These are phyloP conservation scores for Gigaspora rosea DNA, from an alignment of 192 early-diverging fungal genomes.

Conservation along the genomic window DNA sequence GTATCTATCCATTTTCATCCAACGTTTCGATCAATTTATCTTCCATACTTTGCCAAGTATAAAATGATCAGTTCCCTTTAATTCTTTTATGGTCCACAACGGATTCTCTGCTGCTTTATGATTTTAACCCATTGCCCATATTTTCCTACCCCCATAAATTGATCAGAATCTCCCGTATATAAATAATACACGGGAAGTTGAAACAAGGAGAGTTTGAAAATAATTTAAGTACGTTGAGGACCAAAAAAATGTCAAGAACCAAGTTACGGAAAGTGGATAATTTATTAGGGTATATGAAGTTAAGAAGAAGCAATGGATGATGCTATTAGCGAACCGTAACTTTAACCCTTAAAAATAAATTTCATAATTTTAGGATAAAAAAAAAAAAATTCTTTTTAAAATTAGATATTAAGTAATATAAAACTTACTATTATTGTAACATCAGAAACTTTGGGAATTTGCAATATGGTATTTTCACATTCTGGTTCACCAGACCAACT, in stretches of 20 bases:
- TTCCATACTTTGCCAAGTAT: constrained; percentile 1
- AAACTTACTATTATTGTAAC: constrained; percentile 19
- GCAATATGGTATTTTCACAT: constrained; percentile 10
- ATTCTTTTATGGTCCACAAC: constrained; percentile 9
- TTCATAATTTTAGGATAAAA: not conserved
- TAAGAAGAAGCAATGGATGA: not conserved
- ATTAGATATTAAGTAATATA: not conserved
- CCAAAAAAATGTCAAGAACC: constrained; percentile 25
- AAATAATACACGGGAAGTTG: constrained; percentile 14
- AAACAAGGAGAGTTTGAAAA: constrained; percentile 3
- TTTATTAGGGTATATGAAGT: constrained; percentile 20
- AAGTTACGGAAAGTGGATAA: constrained; percentile 24
- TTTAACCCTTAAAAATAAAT: constrained; percentile 14
- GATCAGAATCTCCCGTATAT: constrained; percentile 30
- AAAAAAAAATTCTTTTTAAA: not conserved
- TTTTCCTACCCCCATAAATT: constrained; percentile 13
- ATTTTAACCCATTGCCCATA: constrained; percentile 1
- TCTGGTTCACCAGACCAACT: constrained; percentile 46
- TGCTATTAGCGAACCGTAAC: constrained; percentile 30
- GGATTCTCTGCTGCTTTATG: not conserved
- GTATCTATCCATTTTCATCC: constrained; percentile 14
- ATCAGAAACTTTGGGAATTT: constrained; percentile 9
- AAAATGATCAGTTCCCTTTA: constrained; percentile 27
- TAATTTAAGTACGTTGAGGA: not conserved
- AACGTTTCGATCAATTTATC: not conserved